Evolutionary conservation across 2,329 filamentous ascomycete species (phyloP), one percentile per base, ranked within the genome.

Genomic region (Tolypocladium album): DNA sequence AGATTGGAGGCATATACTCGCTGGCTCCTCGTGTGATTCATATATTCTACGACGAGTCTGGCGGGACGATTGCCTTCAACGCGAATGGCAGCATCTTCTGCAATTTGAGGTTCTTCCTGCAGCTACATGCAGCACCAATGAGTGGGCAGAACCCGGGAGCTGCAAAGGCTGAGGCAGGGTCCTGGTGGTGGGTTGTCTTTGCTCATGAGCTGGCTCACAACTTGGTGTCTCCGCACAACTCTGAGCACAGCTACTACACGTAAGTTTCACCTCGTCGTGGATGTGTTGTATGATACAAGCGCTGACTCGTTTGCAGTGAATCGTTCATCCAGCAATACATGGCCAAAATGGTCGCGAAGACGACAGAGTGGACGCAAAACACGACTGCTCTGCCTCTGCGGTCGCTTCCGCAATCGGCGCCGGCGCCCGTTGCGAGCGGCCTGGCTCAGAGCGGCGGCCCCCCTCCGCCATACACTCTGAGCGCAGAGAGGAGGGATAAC

Each of bases 161-260:
- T 59, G 82, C 77, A 20, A 85, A 78, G 70, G 79, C 84, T 4
- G 88, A 94, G 62, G 90, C 90, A 3, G 78, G 85, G 60, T 83
- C 88, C 1, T 96, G 92, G 79, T 97, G 93, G 93, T 97, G 89
- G 84, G 89, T 96, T 64, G 92, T 94, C n/a, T 73, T 97, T 62
- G 95, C 92, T 63, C 94, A 99, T 71, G 95, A 99, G 76, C 76
- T 99, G 72, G 92, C 94, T 61, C 94, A 99, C 75, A 99, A 99
- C 71, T 76, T 99, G 59, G 90, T 96, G 11, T 75, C 77, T 43
- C 82, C 85, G 63, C 93, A 97, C 72, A 88, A 88, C 68, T 79
- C 88, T 20, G 83, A 88, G 59, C 91, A 96, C 73, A 89, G 87
- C 67, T 96, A 87, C 70, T 96, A 94, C 70, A 93, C 88, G 76